These are phyloP conservation scores for Iodosphaeria phyllophila DNA, from an alignment of 2,329 filamentous ascomycete genomes.

Conservation along the genomic window DNA sequence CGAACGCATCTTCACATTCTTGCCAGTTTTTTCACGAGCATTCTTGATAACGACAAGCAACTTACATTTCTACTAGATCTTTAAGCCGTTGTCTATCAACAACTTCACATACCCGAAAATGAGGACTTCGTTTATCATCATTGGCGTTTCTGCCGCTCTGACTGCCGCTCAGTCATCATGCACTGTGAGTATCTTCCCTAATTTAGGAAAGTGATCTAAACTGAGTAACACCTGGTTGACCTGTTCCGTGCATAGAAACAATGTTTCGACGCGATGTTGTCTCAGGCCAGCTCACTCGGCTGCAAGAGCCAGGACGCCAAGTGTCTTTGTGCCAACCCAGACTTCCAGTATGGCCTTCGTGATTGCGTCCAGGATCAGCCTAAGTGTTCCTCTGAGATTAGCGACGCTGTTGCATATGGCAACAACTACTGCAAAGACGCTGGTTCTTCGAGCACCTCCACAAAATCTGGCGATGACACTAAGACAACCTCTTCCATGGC, in stretches of 20 bases:
- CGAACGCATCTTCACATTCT: too few relatives aligned
- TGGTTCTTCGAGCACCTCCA: constrained; percentile 1
- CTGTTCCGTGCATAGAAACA: constrained; percentile 17
- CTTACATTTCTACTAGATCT: too few relatives aligned
- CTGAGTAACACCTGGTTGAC: constrained; percentile 1
- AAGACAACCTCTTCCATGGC: constrained; percentile 1
- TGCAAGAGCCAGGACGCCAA: constrained; percentile 18
- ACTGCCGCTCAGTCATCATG: constrained; percentile 20
- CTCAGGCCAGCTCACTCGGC: constrained; percentile 22
- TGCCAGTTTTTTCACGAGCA: too few relatives aligned
- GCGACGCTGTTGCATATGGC: constrained; percentile 9
- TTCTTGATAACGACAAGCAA: too few relatives aligned
- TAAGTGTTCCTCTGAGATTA: constrained; percentile 6
- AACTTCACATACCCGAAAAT: constrained; percentile 19
- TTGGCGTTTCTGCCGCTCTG: constrained; percentile 21
- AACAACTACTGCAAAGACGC: constrained; percentile 9
- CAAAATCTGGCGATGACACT: constrained; percentile 1
- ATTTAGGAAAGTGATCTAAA: constrained; percentile 4
- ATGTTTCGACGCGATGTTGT: constrained; percentile 33
- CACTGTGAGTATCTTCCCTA: constrained; percentile 1
- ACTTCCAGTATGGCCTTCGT: constrained; percentile 20
- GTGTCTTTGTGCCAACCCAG: constrained; percentile 22
- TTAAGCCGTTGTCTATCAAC: too few relatives aligned
- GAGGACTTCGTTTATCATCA: constrained; percentile 27
- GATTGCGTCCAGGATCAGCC: constrained; percentile 12